Conservation (phyloP, 129 eudicot species). For the Tanacetum coccineum region DNA sequence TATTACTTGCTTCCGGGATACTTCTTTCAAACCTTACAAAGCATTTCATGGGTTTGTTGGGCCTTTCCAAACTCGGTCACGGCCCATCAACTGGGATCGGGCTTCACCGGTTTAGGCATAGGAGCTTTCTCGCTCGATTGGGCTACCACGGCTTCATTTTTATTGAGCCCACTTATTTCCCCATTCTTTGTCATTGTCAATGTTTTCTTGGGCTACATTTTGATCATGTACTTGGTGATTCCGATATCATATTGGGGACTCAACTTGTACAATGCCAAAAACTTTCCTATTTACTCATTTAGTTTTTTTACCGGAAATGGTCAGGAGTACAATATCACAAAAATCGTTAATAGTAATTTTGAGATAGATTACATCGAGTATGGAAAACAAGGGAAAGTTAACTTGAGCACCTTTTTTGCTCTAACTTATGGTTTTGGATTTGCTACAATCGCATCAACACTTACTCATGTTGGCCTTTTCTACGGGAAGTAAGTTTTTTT, state of each 20-base stretch:
- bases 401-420: conserved; percentile 67
- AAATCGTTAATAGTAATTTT: conserved; percentile 45
- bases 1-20: conserved; percentile 66
- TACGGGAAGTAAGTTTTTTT: conserved; percentile 56
- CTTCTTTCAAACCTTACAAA: conserved; percentile 51
- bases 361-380: conserved; percentile 50
- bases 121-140: conserved; percentile 74
- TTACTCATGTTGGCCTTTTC: conserved; percentile 64
- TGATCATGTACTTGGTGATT: conserved; percentile 46
- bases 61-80: conserved; percentile 64
- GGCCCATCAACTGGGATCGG: conserved; percentile 81
- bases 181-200: conserved; percentile 76
- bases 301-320: conserved; percentile 48
- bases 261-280: conserved; percentile 55
- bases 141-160: conserved; percentile 57
- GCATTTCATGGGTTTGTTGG: conserved; percentile 68
- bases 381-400: conserved; percentile 43
- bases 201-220: conserved; percentile 51
- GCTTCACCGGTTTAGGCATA: conserved; percentile 57
- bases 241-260: conserved; percentile 70
- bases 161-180: conserved; percentile 61
- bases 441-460: conserved; percentile 69
- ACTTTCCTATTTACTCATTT: conserved; percentile 50
- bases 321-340: conserved; percentile 39
- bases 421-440: conserved; percentile 71